Base-by-base conservation (phyloP, 192 early-diverging fungal species). In the Coemansia sp. region DNA sequence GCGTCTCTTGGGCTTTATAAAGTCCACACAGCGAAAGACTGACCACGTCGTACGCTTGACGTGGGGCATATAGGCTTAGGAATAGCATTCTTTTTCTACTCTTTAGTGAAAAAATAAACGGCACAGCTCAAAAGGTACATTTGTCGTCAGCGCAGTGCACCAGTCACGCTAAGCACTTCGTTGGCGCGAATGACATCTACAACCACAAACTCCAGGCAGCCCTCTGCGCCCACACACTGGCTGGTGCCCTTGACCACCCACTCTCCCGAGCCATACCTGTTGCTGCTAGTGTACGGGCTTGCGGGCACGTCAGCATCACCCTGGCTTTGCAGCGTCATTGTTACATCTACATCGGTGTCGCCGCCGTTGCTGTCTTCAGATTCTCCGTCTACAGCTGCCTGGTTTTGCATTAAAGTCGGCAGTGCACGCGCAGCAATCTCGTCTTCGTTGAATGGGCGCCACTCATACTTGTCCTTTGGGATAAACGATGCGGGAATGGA, bases 1-100 rank as follows among this genome's bases (percentile, higher is more conserved):
- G 63, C 88, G 95, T 64, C 88, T 87, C 48, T 56, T 97, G 48
- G 95, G 97, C 1, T 95, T 96, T 53, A 89, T 97, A 56, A 92
- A 90, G 65, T 81, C 88, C 18, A 95, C 97, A 6, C 85, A 83
- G 40, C 70, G 92, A 38, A 98, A 98, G 74, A 93, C 91, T 11
- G 97, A 97, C 67, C 95, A 98, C 82, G 92, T 95, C 4, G 48
- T 88, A 66, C 83, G 91, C 54, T 77, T 95, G 60, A 93, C 91
- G 0, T 97, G 91, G 89, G 85, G 85, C 12, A 67, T 72, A 53
- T 72, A 80, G 56, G 4, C 32, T n/a, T 24, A 6, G 38, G 21
- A 12, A 32, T 57, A 18, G 29, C 50, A 42, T 35, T 44, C 24
- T 29, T 18, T 64, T 60, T 22, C 8, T 48, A 57, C 12, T 32